phyloP scores from a whole-genome alignment of 176 grass and related monocot species.

The Oryza meyeriana region DNA sequence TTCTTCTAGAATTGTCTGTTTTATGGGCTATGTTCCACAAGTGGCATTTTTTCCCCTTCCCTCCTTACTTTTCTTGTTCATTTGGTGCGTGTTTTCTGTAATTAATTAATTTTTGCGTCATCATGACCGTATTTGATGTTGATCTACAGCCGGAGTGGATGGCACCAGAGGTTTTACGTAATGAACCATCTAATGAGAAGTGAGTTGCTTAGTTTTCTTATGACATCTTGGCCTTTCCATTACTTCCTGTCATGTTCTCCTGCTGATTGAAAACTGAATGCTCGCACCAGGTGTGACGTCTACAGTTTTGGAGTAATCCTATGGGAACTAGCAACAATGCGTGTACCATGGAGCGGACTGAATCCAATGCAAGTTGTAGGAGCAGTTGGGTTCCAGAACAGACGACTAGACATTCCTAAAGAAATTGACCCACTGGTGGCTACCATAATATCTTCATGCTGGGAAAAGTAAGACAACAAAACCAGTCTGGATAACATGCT shows the following conservation, averaged over 20 bases:
- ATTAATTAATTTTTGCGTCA: background rate
- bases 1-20: background rate
- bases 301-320: conserved; percentile 99
- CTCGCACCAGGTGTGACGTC: conserved; percentile 76
- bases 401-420: conserved; percentile 79
- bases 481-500: background rate
- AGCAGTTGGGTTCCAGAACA: conserved; percentile 96
- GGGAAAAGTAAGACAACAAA: conserved; percentile 65
- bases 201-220: conserved; percentile 43
- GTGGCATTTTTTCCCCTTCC: background rate
- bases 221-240: background rate
- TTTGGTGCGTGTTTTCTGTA: background rate
- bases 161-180: conserved; percentile 94
- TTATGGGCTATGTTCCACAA: conserved; percentile 9
- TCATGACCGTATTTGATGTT: conserved; percentile 28
- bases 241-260: background rate
- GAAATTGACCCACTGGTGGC: conserved; percentile 71
- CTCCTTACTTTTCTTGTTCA: conserved; percentile 22
- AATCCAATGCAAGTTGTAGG: conserved; percentile 99
- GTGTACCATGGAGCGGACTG: conserved; percentile 86
- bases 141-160: conserved; percentile 95
- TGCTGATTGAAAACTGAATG: conserved; percentile 19
- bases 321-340: conserved; percentile 92
- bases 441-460: conserved; percentile 89
- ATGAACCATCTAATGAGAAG: conserved; percentile 95